These are phyloP conservation scores for Sporothrix inflata DNA, from an alignment of 2,329 filamentous ascomycete species.

Conservation along the genomic window DNA sequence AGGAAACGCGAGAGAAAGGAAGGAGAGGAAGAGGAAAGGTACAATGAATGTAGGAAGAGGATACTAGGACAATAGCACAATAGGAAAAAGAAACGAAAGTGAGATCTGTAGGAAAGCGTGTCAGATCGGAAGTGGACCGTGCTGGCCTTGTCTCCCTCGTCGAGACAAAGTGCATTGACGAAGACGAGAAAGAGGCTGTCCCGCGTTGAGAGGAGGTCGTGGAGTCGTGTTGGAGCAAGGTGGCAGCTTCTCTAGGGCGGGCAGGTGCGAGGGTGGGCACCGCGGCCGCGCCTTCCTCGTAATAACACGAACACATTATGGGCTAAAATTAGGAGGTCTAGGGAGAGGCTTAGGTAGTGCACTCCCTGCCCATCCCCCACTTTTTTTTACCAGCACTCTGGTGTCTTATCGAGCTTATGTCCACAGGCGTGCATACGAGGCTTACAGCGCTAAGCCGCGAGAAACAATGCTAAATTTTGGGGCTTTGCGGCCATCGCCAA, in stretches of 20 bases:
- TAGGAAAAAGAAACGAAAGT: slow-evolving; percentile 13
- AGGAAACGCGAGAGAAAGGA: neutral
- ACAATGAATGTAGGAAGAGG: neutral
- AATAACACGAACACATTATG: neutral
- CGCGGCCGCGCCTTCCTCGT: neutral
- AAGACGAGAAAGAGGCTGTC: neutral
- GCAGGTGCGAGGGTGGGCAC: neutral
- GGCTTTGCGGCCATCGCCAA: neutral
- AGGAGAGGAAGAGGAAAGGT: neutral
- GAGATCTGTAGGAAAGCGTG: slow-evolving; percentile 11
- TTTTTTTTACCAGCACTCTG: neutral
- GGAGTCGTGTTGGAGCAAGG: slow-evolving; percentile 25
- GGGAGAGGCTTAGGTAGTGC: neutral
- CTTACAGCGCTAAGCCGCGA: neutral
- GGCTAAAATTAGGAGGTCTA: slow-evolving; percentile 14
- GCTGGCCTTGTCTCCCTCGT: slow-evolving; percentile 17
- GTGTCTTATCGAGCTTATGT: too few species aligned
- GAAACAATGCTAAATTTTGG: neutral
- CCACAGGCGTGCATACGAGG: neutral
- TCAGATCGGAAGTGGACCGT: slow-evolving; percentile 19
- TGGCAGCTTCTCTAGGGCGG: slow-evolving; percentile 29
- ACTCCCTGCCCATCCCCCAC: slow-evolving; percentile 24
- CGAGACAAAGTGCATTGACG: slow-evolving; percentile 7
- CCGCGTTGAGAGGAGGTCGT: neutral
- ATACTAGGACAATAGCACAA: neutral